Percentiles rank a stretch among this genome's conserved stretches.
Evolutionary conservation across 768 basidiomycete genomes (phyloP).

Genomic region (Boletus fagicola): DNA sequence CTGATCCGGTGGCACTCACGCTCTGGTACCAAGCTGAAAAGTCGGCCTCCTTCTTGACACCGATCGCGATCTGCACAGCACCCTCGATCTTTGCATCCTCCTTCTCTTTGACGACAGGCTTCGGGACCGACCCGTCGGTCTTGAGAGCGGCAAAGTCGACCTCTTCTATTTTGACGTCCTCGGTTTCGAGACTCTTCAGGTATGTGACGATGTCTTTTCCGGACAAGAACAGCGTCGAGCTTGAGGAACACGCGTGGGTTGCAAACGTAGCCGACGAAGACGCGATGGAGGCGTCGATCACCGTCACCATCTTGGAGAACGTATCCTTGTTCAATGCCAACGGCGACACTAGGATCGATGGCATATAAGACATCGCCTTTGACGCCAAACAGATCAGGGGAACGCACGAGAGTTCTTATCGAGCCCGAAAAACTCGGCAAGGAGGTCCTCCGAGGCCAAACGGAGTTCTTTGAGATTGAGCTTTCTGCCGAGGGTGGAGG

Average conservation of each 20-base stretch:
- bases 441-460: conserved; percentile 80
- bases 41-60: conserved; percentile 94
- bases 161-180: conserved; percentile 61
- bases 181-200: conserved; percentile 67
- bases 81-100: conserved; percentile 83
- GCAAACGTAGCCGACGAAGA: conserved; percentile 63
- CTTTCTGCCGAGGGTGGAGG: conserved; percentile 72
- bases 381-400: neutral
- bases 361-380: neutral
- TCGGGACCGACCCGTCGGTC: conserved; percentile 38
- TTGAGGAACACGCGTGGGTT: conserved; percentile 70
- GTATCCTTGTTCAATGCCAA: conserved; percentile 64
- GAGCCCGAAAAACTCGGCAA: conserved; percentile 78
- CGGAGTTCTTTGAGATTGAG: conserved; percentile 85
- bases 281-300: conserved; percentile 80
- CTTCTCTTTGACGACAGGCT: conserved; percentile 52
- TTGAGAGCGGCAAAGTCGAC: conserved; percentile 71
- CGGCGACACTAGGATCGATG: conserved; percentile 62
- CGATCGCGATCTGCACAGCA: conserved; percentile 88
- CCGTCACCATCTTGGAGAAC: conserved; percentile 69
- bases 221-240: conserved; percentile 71
- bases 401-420: conserved; percentile 84
- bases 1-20: conserved; percentile 42
- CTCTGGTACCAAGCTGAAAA: conserved; percentile 94
- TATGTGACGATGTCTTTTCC: conserved; percentile 75